These are phyloP conservation scores for Quercus variabilis DNA, from an alignment of 306 rosid genomes.

Conservation along the genomic window DNA sequence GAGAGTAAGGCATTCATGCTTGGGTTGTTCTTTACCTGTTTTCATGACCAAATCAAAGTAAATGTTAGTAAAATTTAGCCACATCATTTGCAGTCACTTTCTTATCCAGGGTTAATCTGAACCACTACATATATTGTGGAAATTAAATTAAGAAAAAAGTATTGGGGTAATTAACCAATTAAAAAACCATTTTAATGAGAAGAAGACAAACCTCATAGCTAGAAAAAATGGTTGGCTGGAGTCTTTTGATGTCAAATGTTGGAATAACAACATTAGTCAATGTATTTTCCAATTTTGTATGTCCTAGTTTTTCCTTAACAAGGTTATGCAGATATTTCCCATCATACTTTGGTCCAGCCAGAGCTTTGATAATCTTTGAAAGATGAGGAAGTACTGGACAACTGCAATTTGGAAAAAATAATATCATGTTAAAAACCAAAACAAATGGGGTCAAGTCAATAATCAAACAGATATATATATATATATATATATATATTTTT, in stretches of 20 bases:
- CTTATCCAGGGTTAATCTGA: neutral
- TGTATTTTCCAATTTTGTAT: conserved; percentile 47
- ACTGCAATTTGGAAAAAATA: conserved; percentile 17
- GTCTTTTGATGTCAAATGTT: conserved; percentile 48
- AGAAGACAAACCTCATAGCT: conserved; percentile 43
- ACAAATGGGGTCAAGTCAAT: neutral
- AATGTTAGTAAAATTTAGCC: neutral
- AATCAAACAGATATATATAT: neutral
- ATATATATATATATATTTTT: no score
- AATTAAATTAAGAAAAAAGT: neutral
- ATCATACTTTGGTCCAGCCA: conserved; percentile 67
- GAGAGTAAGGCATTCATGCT: conserved; percentile 30
- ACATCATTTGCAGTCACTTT: neutral
- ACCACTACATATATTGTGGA: neutral
- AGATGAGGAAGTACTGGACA: neutral
- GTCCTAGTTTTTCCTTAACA: conserved; percentile 50
- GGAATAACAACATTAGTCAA: conserved; percentile 68
- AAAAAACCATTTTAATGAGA: neutral
- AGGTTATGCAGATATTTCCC: conserved; percentile 61
- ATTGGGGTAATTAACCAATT: neutral
- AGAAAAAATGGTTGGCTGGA: conserved; percentile 58
- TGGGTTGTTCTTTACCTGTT: conserved; percentile 34
- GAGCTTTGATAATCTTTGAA: conserved; percentile 21
- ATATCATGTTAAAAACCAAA: neutral
- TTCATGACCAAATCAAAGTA: neutral